Conservation (phyloP, 331 rosid species). For the Erythrophleum ivorense region DNA sequence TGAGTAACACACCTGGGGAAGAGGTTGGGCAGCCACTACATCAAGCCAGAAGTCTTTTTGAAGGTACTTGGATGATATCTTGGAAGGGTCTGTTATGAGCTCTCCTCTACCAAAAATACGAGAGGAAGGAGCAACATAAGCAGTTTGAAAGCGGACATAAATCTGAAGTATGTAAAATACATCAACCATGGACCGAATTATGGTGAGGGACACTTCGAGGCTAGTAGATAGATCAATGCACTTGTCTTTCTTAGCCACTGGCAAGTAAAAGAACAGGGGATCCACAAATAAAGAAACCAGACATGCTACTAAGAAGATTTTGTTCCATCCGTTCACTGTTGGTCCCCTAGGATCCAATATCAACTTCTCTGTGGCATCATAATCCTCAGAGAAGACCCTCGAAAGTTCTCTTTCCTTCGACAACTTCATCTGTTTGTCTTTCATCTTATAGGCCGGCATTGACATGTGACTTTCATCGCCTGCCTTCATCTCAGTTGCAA, state of each 20-base stretch:
- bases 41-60: conserved; percentile 55
- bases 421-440: conserved; percentile 16
- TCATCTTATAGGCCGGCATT: conserved; percentile 30
- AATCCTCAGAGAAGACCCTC: conserved; percentile 70
- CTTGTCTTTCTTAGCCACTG: conserved; percentile 52
- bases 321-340: conserved; percentile 54
- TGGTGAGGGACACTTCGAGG: conserved; percentile 53
- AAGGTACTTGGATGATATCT: conserved; percentile 55
- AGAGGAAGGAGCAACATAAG: conserved; percentile 64
- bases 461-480: conserved; percentile 27
- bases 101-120: conserved; percentile 69
- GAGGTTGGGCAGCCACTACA: conserved; percentile 54
- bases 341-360: conserved; percentile 65
- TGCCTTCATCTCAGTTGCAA: conserved; percentile 45
- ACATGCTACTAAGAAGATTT: conserved; percentile 58
- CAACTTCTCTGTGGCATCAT: conserved; percentile 50
- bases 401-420: conserved; percentile 48
- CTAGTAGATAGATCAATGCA: conserved; percentile 47
- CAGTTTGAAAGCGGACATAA: conserved; percentile 57
- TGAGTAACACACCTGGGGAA: conserved; percentile 54
- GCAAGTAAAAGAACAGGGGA: conserved; percentile 61
- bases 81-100: conserved; percentile 55
- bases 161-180: conserved; percentile 60
- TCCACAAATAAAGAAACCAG: conserved; percentile 61
- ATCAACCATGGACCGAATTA: conserved; percentile 55